Evolutionary conservation across 2,329 filamentous ascomycete genomes (phyloP), one percentile per base, ranked within the genome.

Genomic region (Fusarium foetens): DNA sequence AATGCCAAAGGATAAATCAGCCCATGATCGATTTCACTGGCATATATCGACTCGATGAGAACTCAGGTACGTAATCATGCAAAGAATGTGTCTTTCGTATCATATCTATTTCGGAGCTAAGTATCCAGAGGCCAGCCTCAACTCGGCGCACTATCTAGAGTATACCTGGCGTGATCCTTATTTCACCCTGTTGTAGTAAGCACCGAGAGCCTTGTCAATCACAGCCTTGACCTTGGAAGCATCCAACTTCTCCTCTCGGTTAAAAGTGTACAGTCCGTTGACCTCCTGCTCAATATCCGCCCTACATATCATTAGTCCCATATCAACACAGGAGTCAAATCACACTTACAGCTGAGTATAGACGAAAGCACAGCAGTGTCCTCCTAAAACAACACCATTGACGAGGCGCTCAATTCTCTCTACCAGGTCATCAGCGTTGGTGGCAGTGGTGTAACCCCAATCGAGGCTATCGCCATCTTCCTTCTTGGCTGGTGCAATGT

Each of bases 381-480:
- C 89, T 0, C 84, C 85, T 27, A 86, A 79, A 0, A 89, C 86
- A 21, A 91, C 86, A 0, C 84, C 90, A 78, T 85, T 86, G 17
- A 91, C 84, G 64, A 92, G 81, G 53, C 84, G 87, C 75, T 90
- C 86, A 42, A 92, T 84, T 6, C 90, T 80, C 66, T 83, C 82
- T 23, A 92, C 81, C 61, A 92, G 76, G 72, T 92, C 91, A 21
- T 86, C 82, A 0, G 89, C 80, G 74, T 92, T 87, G 0, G 79
- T 85, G 0, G 90, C 91, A 0, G 90, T 92, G 2, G 90, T 92
- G 75, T 92, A 92, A 0, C 90, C 91, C 91, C 91, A 92, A 62
- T 90, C 87, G 9, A 86, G 81, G 14, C 84, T 85, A 1, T 84
- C 81, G 0, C 80, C 81, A 8, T 63, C 71, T 3, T 73, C 70